Conservation (phyloP, 257 asterid genomes). For the Solanum chmielewskii region DNA sequence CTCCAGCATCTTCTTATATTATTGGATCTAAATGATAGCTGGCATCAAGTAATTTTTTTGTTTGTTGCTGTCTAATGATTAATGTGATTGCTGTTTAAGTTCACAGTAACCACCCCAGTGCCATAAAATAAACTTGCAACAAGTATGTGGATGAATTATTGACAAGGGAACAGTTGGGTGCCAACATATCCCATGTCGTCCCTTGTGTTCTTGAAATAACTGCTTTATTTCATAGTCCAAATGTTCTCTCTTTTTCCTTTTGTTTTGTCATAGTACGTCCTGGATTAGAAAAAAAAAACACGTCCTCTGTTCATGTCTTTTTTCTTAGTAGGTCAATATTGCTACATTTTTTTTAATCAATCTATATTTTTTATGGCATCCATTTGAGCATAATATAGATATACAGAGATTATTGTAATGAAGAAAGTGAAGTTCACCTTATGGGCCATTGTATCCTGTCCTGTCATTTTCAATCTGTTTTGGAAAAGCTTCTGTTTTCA, state of each 20-base stretch:
- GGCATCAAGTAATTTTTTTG: neutral
- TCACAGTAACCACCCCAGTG: neutral
- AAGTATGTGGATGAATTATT: neutral
- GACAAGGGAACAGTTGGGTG: neutral
- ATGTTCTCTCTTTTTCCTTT: neutral
- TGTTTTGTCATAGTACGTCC: neutral
- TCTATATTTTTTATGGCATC: neutral
- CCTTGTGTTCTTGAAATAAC: neutral
- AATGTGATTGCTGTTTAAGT: neutral
- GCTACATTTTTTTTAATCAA: neutral
- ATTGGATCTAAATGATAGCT: neutral
- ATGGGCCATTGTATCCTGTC: neutral
- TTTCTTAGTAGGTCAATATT: neutral
- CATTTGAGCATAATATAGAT: neutral
- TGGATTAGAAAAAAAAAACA: neutral
- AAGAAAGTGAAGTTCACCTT: neutral
- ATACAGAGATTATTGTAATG: neutral
- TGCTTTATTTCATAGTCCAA: neutral
- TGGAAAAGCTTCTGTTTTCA: neutral
- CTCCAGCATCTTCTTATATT: slow-evolving; percentile 5
- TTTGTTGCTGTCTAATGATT: neutral
- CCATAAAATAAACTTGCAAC: neutral
- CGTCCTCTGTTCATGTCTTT: neutral
- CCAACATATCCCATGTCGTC: neutral
- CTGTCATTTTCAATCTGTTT: neutral